These are phyloP conservation scores for Venustampulla echinocandica DNA, from an alignment of 495 filamentous ascomycete genomes.

Conservation along the genomic window DNA sequence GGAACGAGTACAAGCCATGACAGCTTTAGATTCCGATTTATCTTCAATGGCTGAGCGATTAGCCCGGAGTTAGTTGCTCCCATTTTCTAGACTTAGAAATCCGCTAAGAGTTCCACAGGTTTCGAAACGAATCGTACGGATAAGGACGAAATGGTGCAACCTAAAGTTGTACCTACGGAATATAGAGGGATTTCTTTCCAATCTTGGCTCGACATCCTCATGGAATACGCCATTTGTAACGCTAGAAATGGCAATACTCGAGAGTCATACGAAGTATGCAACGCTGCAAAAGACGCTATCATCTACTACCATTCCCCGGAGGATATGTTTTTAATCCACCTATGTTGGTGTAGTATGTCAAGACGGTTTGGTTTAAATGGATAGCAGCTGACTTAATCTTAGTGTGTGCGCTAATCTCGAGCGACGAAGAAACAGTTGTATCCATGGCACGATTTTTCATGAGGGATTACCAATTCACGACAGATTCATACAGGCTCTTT, in stretches of 20 bases:
- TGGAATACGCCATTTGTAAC: constrained; percentile 69
- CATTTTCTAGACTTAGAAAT: constrained; percentile 6
- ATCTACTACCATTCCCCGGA: constrained; percentile 65
- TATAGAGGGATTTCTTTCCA: constrained; percentile 75
- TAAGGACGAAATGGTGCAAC: constrained; percentile 7
- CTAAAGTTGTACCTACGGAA: constrained; percentile 40
- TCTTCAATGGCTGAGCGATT: constrained; percentile 62
- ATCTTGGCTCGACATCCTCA: constrained; percentile 84
- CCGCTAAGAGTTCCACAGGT: constrained; percentile 18
- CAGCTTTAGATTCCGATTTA: constrained; percentile 50
- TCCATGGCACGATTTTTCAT: constrained; percentile 72
- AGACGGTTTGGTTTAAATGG: neutral
- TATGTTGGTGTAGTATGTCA: constrained; percentile 66
- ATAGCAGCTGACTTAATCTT: constrained; percentile 12
- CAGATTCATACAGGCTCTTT: constrained; percentile 78
- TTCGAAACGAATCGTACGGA: constrained; percentile 28
- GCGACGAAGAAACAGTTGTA: constrained; percentile 70
- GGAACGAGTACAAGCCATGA: constrained; percentile 27
- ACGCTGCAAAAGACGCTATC: constrained; percentile 62
- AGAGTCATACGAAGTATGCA: constrained; percentile 69
- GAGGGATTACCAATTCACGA: constrained; percentile 73
- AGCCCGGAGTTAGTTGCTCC: constrained; percentile 34
- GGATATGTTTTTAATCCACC: constrained; percentile 62
- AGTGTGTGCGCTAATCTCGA: constrained; percentile 72
- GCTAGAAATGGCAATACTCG: constrained; percentile 47